Conservation (phyloP, 2,329 filamentous ascomycete species). For the Hymenoscyphus fructigenus region DNA sequence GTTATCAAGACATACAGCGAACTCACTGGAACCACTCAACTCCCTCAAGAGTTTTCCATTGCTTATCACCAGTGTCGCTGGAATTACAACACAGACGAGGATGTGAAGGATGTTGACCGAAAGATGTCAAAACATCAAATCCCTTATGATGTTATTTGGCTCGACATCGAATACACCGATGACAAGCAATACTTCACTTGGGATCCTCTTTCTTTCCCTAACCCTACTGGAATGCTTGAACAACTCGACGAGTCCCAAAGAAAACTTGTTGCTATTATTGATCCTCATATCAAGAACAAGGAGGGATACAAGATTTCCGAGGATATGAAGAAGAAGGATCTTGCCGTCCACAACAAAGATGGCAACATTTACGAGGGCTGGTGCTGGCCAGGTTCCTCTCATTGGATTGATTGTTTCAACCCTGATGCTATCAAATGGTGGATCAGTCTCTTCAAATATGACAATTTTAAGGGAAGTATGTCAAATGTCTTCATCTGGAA, state of each 20-base stretch:
- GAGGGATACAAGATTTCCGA: slow-evolving; percentile 74
- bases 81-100: slow-evolving; percentile 97
- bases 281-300: slow-evolving; percentile 95
- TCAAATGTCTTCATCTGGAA: slow-evolving; percentile 96
- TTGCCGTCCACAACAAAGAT: slow-evolving; percentile 89
- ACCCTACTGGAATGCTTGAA: slow-evolving; percentile 84
- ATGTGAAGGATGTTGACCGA: slow-evolving; percentile 93
- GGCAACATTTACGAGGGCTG: slow-evolving; percentile 88
- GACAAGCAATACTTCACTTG: slow-evolving; percentile 98
- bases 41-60: slow-evolving; percentile 89
- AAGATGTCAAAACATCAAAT: slow-evolving; percentile 96
- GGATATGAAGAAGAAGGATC: slow-evolving; percentile 78
- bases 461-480: slow-evolving; percentile 80
- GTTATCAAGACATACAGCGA: slow-evolving; percentile 81
- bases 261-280: slow-evolving; percentile 92
- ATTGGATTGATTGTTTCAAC: slow-evolving; percentile 97
- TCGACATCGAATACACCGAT: slow-evolving; percentile 96
- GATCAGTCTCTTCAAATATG: slow-evolving; percentile 83
- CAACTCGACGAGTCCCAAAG: slow-evolving; percentile 82
- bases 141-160: slow-evolving; percentile 98
- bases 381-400: slow-evolving; percentile 97
- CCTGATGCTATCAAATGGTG: slow-evolving; percentile 92
- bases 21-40: slow-evolving; percentile 84
- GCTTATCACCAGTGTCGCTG: slow-evolving; percentile 97
- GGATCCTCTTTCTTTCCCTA: slow-evolving; percentile 83